phyloP scores from a whole-genome alignment of 805 yeast species.

The Candida tibetensis region DNA sequence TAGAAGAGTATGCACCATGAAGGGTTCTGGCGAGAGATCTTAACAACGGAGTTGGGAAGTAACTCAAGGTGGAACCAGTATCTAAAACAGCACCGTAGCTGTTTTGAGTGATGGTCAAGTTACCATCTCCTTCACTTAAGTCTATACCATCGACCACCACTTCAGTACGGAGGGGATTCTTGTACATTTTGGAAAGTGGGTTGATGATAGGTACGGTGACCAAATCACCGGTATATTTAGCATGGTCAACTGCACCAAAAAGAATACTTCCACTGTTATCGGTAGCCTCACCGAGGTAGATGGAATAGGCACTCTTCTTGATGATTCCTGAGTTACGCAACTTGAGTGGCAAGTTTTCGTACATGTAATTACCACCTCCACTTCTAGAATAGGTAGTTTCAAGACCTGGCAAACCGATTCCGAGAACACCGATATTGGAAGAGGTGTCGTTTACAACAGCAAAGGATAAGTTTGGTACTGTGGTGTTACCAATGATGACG shows the following conservation, averaged over 20 bases:
- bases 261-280: conserved; percentile 32
- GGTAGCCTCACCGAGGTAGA: conserved; percentile 28
- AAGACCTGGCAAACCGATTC: conserved; percentile 66
- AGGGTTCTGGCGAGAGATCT: conserved; percentile 33
- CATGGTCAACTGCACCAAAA: conserved; percentile 45
- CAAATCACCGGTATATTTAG: conserved; percentile 36
- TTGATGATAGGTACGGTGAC: conserved; percentile 42
- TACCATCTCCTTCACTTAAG: conserved; percentile 12
- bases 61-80: conserved; percentile 37
- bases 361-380: conserved; percentile 20
- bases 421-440: conserved; percentile 55
- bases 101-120: conserved; percentile 16
- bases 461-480: conserved; percentile 53
- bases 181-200: conserved; percentile 31
- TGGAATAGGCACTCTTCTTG: conserved; percentile 32
- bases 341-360: conserved; percentile 39
- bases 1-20: conserved; percentile 40
- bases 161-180: conserved; percentile 45
- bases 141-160: conserved; percentile 44
- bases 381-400: conserved; percentile 51
- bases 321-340: conserved; percentile 33
- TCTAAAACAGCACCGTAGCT: conserved; percentile 28
- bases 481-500: conserved; percentile 48
- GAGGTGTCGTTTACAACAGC: conserved; percentile 61
- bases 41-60: conserved; percentile 41